A percentile compares a stretch with the other conserved stretches of the same genome.
These are phyloP conservation scores for Albatrellus sp. DNA, from an alignment of 1,284 basidiomycete genomes.

Conservation along the genomic window DNA sequence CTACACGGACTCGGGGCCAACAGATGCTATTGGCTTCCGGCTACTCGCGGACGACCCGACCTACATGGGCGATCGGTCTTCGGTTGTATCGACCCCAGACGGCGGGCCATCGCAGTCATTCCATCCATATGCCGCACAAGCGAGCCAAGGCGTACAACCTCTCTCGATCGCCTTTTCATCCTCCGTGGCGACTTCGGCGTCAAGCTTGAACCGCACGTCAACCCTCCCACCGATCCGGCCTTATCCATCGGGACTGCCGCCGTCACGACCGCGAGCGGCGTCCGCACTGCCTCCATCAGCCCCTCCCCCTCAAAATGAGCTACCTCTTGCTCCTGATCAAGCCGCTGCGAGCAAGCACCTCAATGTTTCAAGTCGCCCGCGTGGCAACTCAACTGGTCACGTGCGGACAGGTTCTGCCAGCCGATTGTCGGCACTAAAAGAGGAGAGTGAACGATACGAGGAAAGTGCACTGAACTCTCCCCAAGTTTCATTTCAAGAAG, in stretches of 20 bases:
- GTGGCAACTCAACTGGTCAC: conserved; percentile 39
- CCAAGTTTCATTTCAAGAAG: conserved; percentile 13
- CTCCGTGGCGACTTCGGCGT: too few species aligned
- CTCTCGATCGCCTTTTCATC: not conserved
- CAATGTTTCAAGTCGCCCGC: conserved; percentile 26
- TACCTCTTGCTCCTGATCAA: conserved; percentile 47
- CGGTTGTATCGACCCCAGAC: not conserved
- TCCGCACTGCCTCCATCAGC: conserved; percentile 52
- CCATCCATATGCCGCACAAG: conserved; percentile 1
- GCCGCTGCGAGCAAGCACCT: conserved; percentile 17
- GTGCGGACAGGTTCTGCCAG: conserved; percentile 42
- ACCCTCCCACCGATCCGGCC: conserved; percentile 16
- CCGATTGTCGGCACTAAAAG: conserved; percentile 44
- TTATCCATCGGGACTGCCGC: conserved; percentile 8
- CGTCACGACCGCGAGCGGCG: conserved; percentile 35
- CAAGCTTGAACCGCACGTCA: conserved; percentile 10
- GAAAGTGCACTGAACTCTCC: conserved; percentile 14
- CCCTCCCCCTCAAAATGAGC: conserved; percentile 48
- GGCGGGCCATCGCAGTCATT: not conserved
- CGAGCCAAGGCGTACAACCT: conserved; percentile 1
- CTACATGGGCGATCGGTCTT: not conserved
- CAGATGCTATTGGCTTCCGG: not conserved
- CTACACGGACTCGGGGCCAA: not conserved
- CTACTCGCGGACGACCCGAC: not conserved
- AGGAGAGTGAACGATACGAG: conserved; percentile 37